A percentile compares a stretch with the other conserved stretches of the same genome.
These are phyloP conservation scores for Luffa aegyptiaca DNA, from an alignment of 306 rosid species.

Conservation along the genomic window DNA sequence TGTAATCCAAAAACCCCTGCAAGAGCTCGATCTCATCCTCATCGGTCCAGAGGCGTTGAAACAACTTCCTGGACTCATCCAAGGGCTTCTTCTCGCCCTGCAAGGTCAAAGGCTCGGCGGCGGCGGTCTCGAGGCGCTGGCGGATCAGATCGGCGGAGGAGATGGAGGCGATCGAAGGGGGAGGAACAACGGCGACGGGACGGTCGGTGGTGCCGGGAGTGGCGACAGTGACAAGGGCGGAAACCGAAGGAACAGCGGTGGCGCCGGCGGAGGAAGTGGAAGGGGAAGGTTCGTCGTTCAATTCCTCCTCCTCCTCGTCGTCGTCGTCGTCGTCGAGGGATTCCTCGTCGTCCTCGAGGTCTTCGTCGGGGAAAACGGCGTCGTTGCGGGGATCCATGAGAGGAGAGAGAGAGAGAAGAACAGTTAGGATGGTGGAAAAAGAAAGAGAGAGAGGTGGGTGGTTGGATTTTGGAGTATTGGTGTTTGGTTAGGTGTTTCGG, in stretches of 20 bases:
- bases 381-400: slow-evolving; percentile 58
- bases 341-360: slow-evolving; percentile 60
- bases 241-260: slow-evolving; percentile 1
- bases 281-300: slow-evolving; percentile 6
- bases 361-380: slow-evolving; percentile 54
- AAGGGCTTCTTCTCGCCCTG: slow-evolving; percentile 33
- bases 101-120: slow-evolving; percentile 9
- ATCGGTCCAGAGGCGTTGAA: slow-evolving; percentile 52
- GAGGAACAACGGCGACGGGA: not conserved
- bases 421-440: not conserved
- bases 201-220: slow-evolving; percentile 3
- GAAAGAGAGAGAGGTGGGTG: not conserved
- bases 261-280: slow-evolving; percentile 26
- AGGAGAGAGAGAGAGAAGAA: not conserved
- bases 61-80: slow-evolving; percentile 29
- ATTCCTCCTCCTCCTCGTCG: slow-evolving; percentile 48
- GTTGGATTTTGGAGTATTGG: not conserved
- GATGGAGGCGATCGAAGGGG: not conserved
- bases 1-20: slow-evolving; percentile 39
- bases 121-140: slow-evolving; percentile 1
- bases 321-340: slow-evolving; percentile 47
- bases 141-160: slow-evolving; percentile 16
- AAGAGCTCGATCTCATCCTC: slow-evolving; percentile 57
- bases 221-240: slow-evolving; percentile 15
- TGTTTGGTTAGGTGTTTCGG: not conserved